Base-by-base conservation (phyloP, 2,329 filamentous ascomycete species). In the Oidium heveae region DNA sequence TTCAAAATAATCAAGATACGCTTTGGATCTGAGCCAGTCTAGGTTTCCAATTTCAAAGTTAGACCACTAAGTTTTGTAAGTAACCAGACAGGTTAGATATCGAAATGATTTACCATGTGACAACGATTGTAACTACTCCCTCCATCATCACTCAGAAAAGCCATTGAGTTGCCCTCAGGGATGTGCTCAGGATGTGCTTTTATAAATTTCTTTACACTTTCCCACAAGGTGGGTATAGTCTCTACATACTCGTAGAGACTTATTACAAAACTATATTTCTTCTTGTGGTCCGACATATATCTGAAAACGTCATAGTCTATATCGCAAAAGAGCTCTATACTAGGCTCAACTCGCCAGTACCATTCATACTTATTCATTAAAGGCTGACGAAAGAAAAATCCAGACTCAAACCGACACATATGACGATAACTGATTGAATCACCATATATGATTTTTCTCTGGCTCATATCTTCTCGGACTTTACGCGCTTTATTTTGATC, bases 271-370 rank as follows among this genome's bases (percentile, higher is more conserved):
- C 85, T 89, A 76, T 98, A 98, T 72, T 95, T 96, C 73, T 96
- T 98, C 68, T 84, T 82, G 70, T 94, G 80, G 66, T 96, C 88
- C 62, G 83, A 81, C 87, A 98, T 95, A 72, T 79, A 87, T 59
- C 86, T 86, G 80, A 98, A 98, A 8, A 91, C 85, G 65, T 98
- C 91, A 68, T 94, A 94, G 68, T 86, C 76, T 64, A 98, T 76
- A 66, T 98, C 91, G 70, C 91, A 98, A 75, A 79, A 95, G 58
- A 98, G 82, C 72, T 96, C 85, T 66, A 98, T 80, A 69, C 85
- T 91, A 62, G 91, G 91, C 74, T 98, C 91, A 15, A 98, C 91
- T 61, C 93, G 86, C 91, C 91, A 98, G 76, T 98, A 98, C 78
- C 86, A 98, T 66, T 98, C 91, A 69, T 94, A 98, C 67, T 96